phyloP scores from a whole-genome alignment of 176 grass and related monocot genomes.

The Juncus inflexus region DNA sequence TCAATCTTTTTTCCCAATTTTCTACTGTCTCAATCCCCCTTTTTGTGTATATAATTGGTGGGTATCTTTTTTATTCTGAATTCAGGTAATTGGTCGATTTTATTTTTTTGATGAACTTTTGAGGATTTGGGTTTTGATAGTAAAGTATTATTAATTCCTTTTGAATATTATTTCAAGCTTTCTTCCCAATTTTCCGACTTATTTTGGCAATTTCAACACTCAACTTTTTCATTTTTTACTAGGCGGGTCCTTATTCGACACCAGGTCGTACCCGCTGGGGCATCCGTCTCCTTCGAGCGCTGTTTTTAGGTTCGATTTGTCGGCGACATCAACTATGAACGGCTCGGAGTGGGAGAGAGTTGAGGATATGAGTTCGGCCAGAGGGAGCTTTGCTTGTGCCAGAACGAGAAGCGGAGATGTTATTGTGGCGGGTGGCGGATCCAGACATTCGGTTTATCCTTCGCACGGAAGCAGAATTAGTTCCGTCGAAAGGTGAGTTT shows the following conservation, averaged over 20 bases:
- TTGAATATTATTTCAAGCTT: too few species aligned
- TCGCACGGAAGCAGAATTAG: constrained; percentile 62
- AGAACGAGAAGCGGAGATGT: constrained; percentile 29
- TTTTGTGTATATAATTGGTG: constrained; percentile 65
- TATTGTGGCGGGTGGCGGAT: constrained; percentile 63
- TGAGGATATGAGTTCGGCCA: constrained; percentile 53
- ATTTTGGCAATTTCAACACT: too few species aligned
- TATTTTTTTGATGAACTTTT: too few species aligned
- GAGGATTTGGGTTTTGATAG: too few species aligned
- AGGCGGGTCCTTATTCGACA: constrained; percentile 78
- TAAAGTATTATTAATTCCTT: not conserved
- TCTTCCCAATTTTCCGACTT: too few species aligned
- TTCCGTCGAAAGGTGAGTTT: constrained; percentile 46
- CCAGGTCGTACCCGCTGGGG: constrained; percentile 62
- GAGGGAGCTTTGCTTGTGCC: constrained; percentile 73
- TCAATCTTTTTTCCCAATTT: too few species aligned
- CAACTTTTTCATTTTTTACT: constrained; percentile 62
- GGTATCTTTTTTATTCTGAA: too few species aligned
- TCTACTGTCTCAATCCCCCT: constrained; percentile 39
- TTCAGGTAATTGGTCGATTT: too few species aligned
- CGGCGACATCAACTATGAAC: constrained; percentile 16
- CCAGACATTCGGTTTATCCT: constrained; percentile 61
- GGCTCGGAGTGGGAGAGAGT: constrained; percentile 53
- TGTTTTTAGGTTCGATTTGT: constrained; percentile 56
- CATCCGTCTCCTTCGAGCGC: constrained; percentile 59